A percentile compares a stretch with the other conserved stretches of the same genome.
Conservation (phyloP, 768 basidiomycete genomes). For the Rhizopogon sp. region DNA sequence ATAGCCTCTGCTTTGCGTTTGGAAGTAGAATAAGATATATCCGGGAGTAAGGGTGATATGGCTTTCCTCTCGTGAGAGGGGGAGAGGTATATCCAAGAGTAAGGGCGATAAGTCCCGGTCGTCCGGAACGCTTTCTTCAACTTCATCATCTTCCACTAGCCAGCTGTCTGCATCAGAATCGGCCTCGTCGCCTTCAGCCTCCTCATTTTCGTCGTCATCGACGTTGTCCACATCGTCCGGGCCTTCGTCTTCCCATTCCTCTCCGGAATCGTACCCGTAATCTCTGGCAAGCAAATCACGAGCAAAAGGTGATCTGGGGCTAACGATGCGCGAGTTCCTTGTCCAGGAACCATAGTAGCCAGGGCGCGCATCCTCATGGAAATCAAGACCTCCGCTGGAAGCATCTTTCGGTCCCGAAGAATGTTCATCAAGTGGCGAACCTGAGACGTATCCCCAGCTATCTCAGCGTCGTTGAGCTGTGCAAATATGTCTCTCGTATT, state of each 20-base stretch:
- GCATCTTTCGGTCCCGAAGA: conserved; percentile 53
- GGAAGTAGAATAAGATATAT: too few species aligned
- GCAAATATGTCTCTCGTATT: too few species aligned
- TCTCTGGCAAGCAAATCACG: conserved; percentile 75
- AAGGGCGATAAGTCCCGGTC: too few species aligned
- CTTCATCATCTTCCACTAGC: too few species aligned
- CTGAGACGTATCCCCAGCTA: conserved; percentile 62
- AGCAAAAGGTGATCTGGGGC: conserved; percentile 79
- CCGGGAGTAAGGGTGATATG: too few species aligned
- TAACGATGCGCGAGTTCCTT: conserved; percentile 68
- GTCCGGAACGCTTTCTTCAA: too few species aligned
- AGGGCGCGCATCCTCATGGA: conserved; percentile 79
- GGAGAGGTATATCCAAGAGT: too few species aligned
- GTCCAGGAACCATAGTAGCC: conserved; percentile 97
- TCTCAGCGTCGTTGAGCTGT: conserved; percentile 29
- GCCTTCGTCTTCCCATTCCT: conserved; percentile 93
- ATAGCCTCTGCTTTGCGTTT: too few species aligned
- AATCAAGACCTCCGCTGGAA: conserved; percentile 79
- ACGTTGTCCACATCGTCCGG: conserved; percentile 74
- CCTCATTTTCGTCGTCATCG: conserved; percentile 60
- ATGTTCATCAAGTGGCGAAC: conserved; percentile 61
- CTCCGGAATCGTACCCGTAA: conserved; percentile 92
- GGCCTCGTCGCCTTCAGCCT: conserved; percentile 52
- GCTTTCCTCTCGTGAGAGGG: too few species aligned
- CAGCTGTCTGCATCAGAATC: conserved; percentile 42